phyloP scores from a whole-genome alignment of 179 eudicot genomes.

The Silene coronaria region DNA sequence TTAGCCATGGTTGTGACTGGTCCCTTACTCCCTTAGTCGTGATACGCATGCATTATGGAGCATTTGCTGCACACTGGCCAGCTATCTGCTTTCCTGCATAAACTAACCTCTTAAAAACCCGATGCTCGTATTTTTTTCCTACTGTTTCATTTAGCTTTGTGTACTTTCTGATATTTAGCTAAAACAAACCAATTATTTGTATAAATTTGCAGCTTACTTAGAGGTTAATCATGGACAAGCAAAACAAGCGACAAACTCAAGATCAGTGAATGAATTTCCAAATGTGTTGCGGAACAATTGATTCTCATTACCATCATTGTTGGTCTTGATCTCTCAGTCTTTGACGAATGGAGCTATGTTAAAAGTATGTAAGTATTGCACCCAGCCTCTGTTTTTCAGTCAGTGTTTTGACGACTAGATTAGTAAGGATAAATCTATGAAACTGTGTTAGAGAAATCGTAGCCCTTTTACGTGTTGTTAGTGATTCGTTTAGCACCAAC shows the following conservation, averaged over 20 bases:
- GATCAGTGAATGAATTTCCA: conserved; percentile 73
- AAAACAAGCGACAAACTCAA: conserved; percentile 55
- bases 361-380: conserved; percentile 39
- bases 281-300: conserved; percentile 71
- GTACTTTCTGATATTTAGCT: not conserved
- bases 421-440: not conserved
- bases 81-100: not conserved
- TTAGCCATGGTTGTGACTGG: not conserved
- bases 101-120: not conserved
- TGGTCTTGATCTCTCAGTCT: conserved; percentile 48
- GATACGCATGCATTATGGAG: not conserved
- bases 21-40: not conserved
- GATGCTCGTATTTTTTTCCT: not conserved
- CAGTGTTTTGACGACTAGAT: not conserved
- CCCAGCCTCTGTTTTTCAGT: not conserved
- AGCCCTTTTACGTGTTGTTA: not conserved
- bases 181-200: conserved; percentile 1
- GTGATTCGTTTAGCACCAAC: not conserved
- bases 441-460: not conserved
- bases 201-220: conserved; percentile 48
- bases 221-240: conserved; percentile 71
- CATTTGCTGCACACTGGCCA: not conserved
- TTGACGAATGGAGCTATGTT: conserved; percentile 60
- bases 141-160: not conserved
- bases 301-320: conserved; percentile 59